Conservation (phyloP, 345 rosid species). For the Ceriops tagal region DNA sequence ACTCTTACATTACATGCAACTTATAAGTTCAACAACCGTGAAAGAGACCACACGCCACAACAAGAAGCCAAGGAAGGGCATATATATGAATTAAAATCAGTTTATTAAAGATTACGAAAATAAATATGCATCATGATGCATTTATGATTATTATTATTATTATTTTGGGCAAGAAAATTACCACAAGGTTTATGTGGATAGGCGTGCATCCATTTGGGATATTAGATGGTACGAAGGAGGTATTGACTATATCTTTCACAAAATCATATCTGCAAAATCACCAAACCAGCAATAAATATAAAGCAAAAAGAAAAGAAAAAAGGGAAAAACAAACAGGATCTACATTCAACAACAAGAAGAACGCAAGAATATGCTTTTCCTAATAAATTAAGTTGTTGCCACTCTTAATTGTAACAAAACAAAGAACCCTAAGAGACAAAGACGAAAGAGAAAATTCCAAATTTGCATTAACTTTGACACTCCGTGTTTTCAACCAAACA, state of each 20-base stretch:
- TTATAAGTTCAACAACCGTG: not conserved
- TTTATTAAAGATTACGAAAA: not conserved
- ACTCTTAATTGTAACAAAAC: no score
- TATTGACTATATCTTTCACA: slow-evolving; percentile 45
- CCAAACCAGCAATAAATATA: not conserved
- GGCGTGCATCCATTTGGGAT: slow-evolving; percentile 66
- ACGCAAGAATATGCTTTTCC: no score
- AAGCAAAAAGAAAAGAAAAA: not conserved
- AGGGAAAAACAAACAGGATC: not conserved
- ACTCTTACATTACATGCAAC: not conserved
- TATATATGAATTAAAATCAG: not conserved
- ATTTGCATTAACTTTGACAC: no score
- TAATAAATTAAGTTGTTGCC: no score
- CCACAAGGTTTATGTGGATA: slow-evolving; percentile 95
- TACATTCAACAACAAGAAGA: no score
- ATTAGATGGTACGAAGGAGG: slow-evolving; percentile 35
- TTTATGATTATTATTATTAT: no score
- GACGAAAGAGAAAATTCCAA: no score
- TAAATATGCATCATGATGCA: not conserved
- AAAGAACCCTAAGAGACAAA: no score
- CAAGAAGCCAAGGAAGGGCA: not conserved
- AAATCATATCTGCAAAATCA: slow-evolving; percentile 58
- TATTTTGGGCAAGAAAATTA: slow-evolving; percentile 23
- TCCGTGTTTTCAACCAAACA: no score
- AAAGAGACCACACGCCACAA: not conserved